phyloP scores from a whole-genome alignment of 768 basidiomycete genomes.

The Podaxis mareebaensis region DNA sequence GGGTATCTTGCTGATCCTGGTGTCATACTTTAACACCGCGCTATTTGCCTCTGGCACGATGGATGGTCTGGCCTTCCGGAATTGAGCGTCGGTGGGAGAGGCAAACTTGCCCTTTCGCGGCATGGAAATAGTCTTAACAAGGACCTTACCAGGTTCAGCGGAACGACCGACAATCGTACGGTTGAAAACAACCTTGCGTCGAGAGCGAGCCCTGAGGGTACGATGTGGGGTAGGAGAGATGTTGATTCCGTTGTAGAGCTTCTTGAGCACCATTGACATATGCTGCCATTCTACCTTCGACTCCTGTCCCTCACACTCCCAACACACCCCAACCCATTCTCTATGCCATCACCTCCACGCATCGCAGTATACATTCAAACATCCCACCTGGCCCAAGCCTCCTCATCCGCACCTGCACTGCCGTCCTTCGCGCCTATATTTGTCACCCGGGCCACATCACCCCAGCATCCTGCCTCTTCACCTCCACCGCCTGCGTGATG shows the following conservation, averaged over 20 bases:
- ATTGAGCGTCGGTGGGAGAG: not conserved
- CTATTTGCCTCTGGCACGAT: not conserved
- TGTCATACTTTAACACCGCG: not conserved
- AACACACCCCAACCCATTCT: too few species aligned
- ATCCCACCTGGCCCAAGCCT: too few species aligned
- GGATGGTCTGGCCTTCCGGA: not conserved
- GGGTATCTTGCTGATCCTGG: not conserved
- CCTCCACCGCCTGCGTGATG: too few species aligned
- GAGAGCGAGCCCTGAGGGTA: constrained; percentile 20
- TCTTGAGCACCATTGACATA: constrained; percentile 1
- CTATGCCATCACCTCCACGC: too few species aligned
- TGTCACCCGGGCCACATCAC: too few species aligned
- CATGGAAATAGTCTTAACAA: constrained; percentile 3
- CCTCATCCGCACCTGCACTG: too few species aligned
- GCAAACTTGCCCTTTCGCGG: not conserved
- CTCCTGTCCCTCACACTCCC: too few species aligned
- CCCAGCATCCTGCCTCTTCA: too few species aligned
- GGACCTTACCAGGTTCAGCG: not conserved
- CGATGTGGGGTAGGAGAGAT: constrained; percentile 18
- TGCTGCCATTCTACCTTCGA: too few species aligned
- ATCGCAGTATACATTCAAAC: too few species aligned
- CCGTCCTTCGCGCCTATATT: too few species aligned
- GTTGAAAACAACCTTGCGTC: not conserved
- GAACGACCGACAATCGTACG: too few species aligned
- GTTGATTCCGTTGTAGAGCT: not conserved